Conservation (phyloP, 192 early-diverging fungal species). For the Podila epicladia region DNA sequence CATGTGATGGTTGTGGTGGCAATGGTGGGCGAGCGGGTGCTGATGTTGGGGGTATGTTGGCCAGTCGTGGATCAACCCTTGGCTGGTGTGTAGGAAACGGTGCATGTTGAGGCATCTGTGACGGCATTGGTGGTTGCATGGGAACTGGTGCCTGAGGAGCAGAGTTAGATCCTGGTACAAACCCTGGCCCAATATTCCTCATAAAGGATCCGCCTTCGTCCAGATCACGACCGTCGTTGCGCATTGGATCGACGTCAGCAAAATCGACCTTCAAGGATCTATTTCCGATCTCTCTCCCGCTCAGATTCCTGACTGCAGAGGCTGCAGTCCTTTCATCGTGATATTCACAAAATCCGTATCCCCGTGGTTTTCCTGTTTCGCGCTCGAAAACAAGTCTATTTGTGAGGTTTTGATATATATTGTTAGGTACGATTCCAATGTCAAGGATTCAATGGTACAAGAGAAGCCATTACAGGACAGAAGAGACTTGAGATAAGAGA, state of each 20-base stretch:
- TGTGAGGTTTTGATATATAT: neutral
- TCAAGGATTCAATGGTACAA: too few relatives aligned
- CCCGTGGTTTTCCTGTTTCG: constrained; percentile 88
- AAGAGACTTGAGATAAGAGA: neutral
- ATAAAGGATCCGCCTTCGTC: constrained; percentile 14
- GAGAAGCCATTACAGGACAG: neutral
- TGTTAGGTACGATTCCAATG: neutral
- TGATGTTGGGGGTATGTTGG: neutral
- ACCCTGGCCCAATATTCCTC: constrained; percentile 32
- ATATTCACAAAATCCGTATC: constrained; percentile 96
- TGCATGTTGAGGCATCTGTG: constrained; percentile 12
- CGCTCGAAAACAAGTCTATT: constrained; percentile 87
- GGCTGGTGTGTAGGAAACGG: constrained; percentile 13
- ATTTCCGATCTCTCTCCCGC: constrained; percentile 92
- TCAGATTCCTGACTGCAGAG: constrained; percentile 93
- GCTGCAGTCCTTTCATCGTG: constrained; percentile 90
- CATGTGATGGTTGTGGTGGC: neutral
- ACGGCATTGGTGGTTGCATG: constrained; percentile 16
- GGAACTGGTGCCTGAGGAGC: constrained; percentile 15
- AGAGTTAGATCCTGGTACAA: neutral
- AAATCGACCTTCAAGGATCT: constrained; percentile 90
- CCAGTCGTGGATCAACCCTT: constrained; percentile 33
- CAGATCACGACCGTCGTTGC: constrained; percentile 32
- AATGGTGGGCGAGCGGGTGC: neutral
- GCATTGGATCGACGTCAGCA: constrained; percentile 79